A percentile compares a stretch with the other conserved stretches of the same genome.
phyloP scores from a whole-genome alignment of 75 land plant species.

The Pinus albicaulis region DNA sequence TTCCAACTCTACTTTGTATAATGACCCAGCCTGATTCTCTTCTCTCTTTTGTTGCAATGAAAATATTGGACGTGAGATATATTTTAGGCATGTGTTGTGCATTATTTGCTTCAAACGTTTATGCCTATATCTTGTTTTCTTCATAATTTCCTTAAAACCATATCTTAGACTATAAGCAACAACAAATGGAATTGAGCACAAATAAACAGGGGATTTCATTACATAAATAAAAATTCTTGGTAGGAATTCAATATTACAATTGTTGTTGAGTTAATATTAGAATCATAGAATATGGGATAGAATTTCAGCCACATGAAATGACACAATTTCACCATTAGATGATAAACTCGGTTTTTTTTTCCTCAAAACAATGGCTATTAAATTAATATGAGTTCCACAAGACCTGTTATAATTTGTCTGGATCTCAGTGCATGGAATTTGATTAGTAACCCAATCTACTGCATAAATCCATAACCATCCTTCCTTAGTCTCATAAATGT shows the following conservation, averaged over 20 bases:
- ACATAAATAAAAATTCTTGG: slow-evolving; percentile 89
- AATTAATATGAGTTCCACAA: slow-evolving; percentile 53
- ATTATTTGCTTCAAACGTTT: slow-evolving; percentile 56
- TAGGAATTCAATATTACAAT: slow-evolving; percentile 75
- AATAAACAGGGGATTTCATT: slow-evolving; percentile 90
- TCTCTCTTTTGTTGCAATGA: slow-evolving; percentile 16
- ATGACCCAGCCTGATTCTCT: no score
- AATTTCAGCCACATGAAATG: slow-evolving; percentile 85
- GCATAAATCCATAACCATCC: slow-evolving; percentile 78
- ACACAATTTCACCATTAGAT: slow-evolving; percentile 58
- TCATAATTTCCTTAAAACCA: slow-evolving; percentile 32
- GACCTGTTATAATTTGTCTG: slow-evolving; percentile 87
- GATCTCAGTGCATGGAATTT: slow-evolving; percentile 73
- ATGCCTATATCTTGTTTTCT: slow-evolving; percentile 64
- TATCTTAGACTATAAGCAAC: slow-evolving; percentile 22
- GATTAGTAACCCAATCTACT: slow-evolving; percentile 95
- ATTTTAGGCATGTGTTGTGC: slow-evolving; percentile 12
- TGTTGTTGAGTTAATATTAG: slow-evolving; percentile 73
- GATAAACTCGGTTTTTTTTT: slow-evolving; percentile 30
- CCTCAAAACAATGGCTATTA: slow-evolving; percentile 61
- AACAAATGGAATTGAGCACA: slow-evolving; percentile 32
- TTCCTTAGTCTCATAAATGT: slow-evolving; percentile 45
- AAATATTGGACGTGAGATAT: slow-evolving; percentile 22
- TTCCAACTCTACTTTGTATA: no score
- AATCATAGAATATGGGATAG: slow-evolving; percentile 82